phyloP scores from a whole-genome alignment of 2,329 filamentous ascomycete species.

The Atkinsonella hypoxylon region DNA sequence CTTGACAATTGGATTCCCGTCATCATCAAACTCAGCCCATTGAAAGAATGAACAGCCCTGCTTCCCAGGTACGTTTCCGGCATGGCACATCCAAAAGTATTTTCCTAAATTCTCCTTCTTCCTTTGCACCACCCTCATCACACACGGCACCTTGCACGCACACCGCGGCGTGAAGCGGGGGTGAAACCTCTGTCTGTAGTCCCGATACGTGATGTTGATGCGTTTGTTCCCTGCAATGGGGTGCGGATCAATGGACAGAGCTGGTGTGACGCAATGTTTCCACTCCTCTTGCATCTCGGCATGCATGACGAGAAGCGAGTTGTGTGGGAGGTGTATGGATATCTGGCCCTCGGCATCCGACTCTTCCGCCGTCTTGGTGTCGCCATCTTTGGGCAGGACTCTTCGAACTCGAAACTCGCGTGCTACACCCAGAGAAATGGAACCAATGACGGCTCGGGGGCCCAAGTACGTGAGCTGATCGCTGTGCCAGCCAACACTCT shows the following conservation, averaged over 20 bases:
- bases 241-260: conserved; percentile 69
- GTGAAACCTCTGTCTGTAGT: conserved; percentile 67
- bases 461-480: conserved; percentile 92
- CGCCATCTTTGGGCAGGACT: conserved; percentile 48
- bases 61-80: conserved; percentile 56
- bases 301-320: conserved; percentile 90
- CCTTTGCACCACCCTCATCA: conserved; percentile 67
- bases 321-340: conserved; percentile 86
- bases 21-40: conserved; percentile 79
- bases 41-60: conserved; percentile 66
- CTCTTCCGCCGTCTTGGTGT: conserved; percentile 26
- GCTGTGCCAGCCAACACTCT: conserved; percentile 84
- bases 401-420: conserved; percentile 81
- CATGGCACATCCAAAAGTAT: conserved; percentile 94
- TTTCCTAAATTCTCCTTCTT: conserved; percentile 64
- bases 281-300: conserved; percentile 96
- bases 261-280: conserved; percentile 79
- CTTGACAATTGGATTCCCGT: conserved; percentile 53
- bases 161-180: conserved; percentile 70
- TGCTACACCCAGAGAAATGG: conserved; percentile 81
- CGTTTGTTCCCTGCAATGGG: conserved; percentile 67
- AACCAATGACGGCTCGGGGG: conserved; percentile 78
- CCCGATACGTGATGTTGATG: conserved; percentile 90
- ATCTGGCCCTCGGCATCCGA: conserved; percentile 72
- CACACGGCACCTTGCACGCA: conserved; percentile 54